Evolutionary conservation across 2,329 filamentous ascomycete genomes (phyloP), one percentile per base, ranked within the genome.

Genomic region (Fonsecaea monophora): DNA sequence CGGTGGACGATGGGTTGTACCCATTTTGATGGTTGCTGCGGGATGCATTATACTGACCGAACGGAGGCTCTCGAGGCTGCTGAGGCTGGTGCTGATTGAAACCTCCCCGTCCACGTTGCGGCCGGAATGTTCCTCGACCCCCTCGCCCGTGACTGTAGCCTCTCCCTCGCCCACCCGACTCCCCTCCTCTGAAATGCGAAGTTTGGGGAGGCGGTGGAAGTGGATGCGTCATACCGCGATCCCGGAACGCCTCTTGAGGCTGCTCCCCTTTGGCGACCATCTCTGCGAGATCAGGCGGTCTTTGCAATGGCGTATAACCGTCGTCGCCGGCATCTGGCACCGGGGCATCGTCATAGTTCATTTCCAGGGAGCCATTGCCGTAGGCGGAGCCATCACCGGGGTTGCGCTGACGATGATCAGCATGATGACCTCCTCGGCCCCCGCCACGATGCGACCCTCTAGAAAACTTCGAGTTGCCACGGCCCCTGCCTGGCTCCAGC

Each of bases 221-320:
- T 10, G 62, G 61, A 42, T 60, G 58, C 38, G 60, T 61, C 30
- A 60, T 21, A 8, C 59, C 56, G 35, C 35, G 35, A 42, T 60
- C 63, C 57, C 57, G 58, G 1, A n/a, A 48, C 34, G 37, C 55
- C 13, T 66, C 65, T 53, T 76, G 38, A 34, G 70, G 67, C 53
- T 61, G 60, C 13, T 66, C 65, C 50, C 76, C 75, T 18, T 71
- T 66, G 18, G 80, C 73, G 81, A 85, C 78, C 74, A 83, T 77
- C 76, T 83, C 76, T 73, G 83, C 78, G 70, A 90, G 87, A 57
- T 89, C 89, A 18, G 85, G 82, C 1, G 91, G 91, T 18, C 91
- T 83, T 21, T 89, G 78, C 18, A 94, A 82, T 4, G 90, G 90
- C 69, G 87, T 90, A 76, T 94, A 94, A 0, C 78, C 79, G 66